Conservation (phyloP, 2,329 filamentous ascomycete genomes). For the Lecanicillium sp. region DNA sequence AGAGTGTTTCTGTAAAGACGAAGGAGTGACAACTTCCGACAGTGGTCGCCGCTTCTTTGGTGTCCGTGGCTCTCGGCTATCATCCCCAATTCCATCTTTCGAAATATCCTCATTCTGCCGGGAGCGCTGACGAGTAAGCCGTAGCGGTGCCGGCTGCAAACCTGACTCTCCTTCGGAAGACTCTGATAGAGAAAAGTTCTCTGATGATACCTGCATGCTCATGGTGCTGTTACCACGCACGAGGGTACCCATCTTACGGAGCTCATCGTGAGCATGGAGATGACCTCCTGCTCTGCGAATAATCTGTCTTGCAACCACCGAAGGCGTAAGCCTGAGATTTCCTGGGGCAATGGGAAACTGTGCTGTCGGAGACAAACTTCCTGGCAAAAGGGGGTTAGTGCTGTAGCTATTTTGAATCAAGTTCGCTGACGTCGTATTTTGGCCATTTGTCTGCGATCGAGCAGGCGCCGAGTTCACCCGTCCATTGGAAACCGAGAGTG, state of each 20-base stretch:
- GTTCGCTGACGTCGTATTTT: too few relatives aligned
- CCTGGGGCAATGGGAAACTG: background rate
- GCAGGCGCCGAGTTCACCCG: too few relatives aligned
- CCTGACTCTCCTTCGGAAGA: slow-evolving; percentile 5
- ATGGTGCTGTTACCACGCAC: background rate
- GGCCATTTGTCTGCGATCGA: too few relatives aligned
- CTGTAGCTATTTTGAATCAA: too few relatives aligned
- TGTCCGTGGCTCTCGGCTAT: too few relatives aligned
- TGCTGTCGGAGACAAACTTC: too few relatives aligned
- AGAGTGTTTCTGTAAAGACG: too few relatives aligned
- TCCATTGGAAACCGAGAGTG: too few relatives aligned
- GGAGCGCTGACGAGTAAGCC: background rate
- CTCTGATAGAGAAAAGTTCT: slow-evolving; percentile 6
- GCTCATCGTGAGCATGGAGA: background rate
- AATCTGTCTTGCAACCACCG: background rate
- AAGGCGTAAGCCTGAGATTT: background rate
- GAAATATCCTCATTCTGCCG: background rate
- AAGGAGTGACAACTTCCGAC: too few relatives aligned
- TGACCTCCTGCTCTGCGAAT: background rate
- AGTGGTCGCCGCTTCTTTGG: too few relatives aligned
- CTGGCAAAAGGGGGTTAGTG: too few relatives aligned
- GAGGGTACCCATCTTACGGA: background rate
- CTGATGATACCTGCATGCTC: slow-evolving; percentile 5
- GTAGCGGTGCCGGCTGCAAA: slow-evolving; percentile 3
- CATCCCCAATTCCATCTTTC: too few relatives aligned